Evolutionary conservation across 257 asterid species (phyloP).

Genomic region (Rauvolfia tetraphylla): DNA sequence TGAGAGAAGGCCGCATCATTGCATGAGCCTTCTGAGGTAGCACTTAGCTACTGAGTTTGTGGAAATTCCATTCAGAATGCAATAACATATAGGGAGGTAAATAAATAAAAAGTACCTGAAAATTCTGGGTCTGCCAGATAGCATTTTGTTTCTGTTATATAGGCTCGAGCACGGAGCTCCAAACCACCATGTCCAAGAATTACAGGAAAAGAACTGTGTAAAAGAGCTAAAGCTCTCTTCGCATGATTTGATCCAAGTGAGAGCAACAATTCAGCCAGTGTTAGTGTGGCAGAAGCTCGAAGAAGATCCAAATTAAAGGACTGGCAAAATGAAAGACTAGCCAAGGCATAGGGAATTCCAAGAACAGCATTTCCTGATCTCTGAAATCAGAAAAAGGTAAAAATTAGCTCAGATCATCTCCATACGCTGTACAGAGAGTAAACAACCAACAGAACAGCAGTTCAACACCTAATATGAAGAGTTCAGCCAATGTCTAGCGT

Average conservation of each 20-base stretch:
- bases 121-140: slow-evolving; percentile 71
- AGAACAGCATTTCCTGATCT: slow-evolving; percentile 86
- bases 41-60: neutral
- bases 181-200: slow-evolving; percentile 97
- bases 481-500: neutral
- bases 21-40: neutral
- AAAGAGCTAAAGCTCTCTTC: slow-evolving; percentile 69
- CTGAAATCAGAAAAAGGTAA: slow-evolving; percentile 34
- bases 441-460: neutral
- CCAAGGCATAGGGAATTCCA: slow-evolving; percentile 96
- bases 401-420: slow-evolving; percentile 5
- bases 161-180: slow-evolving; percentile 86
- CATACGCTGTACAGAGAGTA: slow-evolving; percentile 5
- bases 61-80: neutral
- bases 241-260: slow-evolving; percentile 87
- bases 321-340: slow-evolving; percentile 91
- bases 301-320: slow-evolving; percentile 95
- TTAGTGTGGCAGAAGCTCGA: slow-evolving; percentile 80
- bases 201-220: slow-evolving; percentile 75
- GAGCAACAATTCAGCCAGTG: slow-evolving; percentile 90
- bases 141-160: slow-evolving; percentile 85
- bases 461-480: neutral
- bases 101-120: slow-evolving; percentile 49
- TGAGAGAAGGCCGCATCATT: neutral
- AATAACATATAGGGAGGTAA: slow-evolving; percentile 1